A percentile compares a stretch with the other conserved stretches of the same genome.
Evolutionary conservation across 108 stramenopile genomes (phyloP).

Genomic region (Mediolabrus comicus): DNA sequence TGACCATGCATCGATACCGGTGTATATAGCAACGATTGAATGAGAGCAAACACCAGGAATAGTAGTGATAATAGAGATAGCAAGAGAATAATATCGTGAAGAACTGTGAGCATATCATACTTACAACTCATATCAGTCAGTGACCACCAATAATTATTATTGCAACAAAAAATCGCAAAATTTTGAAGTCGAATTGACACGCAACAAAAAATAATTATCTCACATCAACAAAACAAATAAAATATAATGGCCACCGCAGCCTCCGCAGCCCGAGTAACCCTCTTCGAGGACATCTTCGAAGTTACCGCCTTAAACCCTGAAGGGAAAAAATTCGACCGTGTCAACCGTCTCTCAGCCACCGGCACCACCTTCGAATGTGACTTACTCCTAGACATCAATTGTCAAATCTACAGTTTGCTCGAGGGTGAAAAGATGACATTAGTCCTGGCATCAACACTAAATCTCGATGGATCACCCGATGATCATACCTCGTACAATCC

Average conservation of each 20-base stretch:
- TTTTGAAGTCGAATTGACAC: too few relatives aligned
- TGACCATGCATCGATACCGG: too few relatives aligned
- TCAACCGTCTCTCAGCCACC: conserved; percentile 89
- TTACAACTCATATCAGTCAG: too few relatives aligned
- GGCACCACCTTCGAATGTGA: conserved; percentile 96
- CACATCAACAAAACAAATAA: background rate
- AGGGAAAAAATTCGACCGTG: conserved; percentile 82
- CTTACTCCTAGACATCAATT: conserved; percentile 92
- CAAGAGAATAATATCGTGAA: too few relatives aligned
- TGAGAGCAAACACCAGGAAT: too few relatives aligned
- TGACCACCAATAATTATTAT: too few relatives aligned
- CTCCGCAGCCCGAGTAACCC: conserved; percentile 70
- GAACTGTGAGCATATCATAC: too few relatives aligned
- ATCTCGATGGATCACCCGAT: conserved; percentile 91
- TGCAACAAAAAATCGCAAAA: too few relatives aligned
- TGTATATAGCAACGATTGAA: too few relatives aligned
- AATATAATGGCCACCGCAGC: conserved; percentile 46
- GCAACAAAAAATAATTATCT: background rate
- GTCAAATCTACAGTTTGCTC: conserved; percentile 86
- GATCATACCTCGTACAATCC: conserved; percentile 89
- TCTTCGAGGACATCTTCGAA: conserved; percentile 98
- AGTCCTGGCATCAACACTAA: conserved; percentile 89
- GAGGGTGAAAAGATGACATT: conserved; percentile 90
- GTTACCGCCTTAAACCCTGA: conserved; percentile 95
- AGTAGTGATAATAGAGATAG: too few relatives aligned